Evolutionary conservation across 2,329 filamentous ascomycete genomes (phyloP), one percentile per base, ranked within the genome.

Genomic region (Trichoderma sp.): DNA sequence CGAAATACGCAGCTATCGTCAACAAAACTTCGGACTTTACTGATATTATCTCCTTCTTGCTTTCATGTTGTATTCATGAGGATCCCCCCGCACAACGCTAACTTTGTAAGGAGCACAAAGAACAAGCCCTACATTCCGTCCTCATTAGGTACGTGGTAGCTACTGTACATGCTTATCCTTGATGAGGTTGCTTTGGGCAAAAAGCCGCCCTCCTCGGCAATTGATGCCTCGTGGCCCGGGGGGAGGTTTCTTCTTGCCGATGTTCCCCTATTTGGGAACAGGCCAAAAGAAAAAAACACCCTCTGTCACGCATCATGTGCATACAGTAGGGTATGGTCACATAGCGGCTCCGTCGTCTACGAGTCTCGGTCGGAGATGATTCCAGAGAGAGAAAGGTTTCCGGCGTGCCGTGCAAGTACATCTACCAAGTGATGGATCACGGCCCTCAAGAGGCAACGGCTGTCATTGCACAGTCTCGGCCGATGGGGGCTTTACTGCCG

Each of bases 51-150:
- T 25, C 52, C 9, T 35, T 39, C 35, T 45, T 42, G n/a, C 25
- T 34, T 34, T 17, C 8, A 15, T 13, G 35, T 19, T 27, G 37
- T 35, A 48, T 10, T 35, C 27, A 35, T 7, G 52, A 27, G 25
- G 13, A 48, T 65, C 52, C 50, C 50, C 50, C 61, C 61, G 52
- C 52, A 65, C 32, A 64, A 56, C 50, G 61, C 61, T 56, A 45
- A 27, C 48, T 42, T 34, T n/a, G 48, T 32, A n/a, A 19, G 61
- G 35, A 64, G 27, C 37, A 19, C 27, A 42, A 63, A 34, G 45
- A 45, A 63, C 59, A 63, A 35, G 7, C 32, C 29, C 15, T 32
- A 50, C 42, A 63, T 29, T 15, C 12, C 19, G 22, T 34, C 22
- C 42, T 25, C 50, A 63, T 53, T 39, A 10, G 59, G 32, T 35